Base-by-base conservation (phyloP, 129 eudicot genomes). In the Ambrosia artemisiifolia region DNA sequence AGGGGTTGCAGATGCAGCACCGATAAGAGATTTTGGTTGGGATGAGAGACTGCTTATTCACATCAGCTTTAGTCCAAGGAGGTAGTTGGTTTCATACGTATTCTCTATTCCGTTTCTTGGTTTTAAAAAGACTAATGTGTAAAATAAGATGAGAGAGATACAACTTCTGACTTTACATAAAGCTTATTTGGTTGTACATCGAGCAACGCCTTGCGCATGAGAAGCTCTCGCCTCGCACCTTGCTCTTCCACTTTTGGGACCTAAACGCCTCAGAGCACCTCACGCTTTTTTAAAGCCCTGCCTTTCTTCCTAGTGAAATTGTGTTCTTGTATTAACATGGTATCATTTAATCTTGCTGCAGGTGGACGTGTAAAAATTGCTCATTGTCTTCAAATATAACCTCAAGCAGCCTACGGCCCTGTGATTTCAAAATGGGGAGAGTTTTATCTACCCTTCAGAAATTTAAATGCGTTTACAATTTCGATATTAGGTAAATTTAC, bases 391-490 rank as follows among this genome's bases (percentile, higher is more conserved):
- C 97, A 80, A 87, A 88, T 83, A 84, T 94, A 46, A 80, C 91
- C 67, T 85, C 97, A 70, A 84, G 86, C 79, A 90, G 89, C 76
- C 73, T 94, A 36, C 81, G 91, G 4, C 98, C 98, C 18, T 94
- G 97, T 78, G 98, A 94, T 77, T 94, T 94, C 63, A 94, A 86
- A 84, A 78, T 88, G 93, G 98, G 97, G 66, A 88, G 80, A 78
- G 88, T 83, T 7, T 67, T 90, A 38, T 80, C 87, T 64, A 84
- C 98, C 61, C 95, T 90, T 75, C 91, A 90, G 73, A 79, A 83
- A 66, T 88, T 87, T 81, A 79, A 81, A 79, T 94, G 95, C 78
- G 71, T 72, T 60, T 84, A 94, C 81, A 86, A 71, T 74, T 87
- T 94, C 17, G 88, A 88, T 59, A 13, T 90, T 66, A 88, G 98